phyloP scores from a whole-genome alignment of 352 stramenopile genomes.

The Pythium sp. region DNA sequence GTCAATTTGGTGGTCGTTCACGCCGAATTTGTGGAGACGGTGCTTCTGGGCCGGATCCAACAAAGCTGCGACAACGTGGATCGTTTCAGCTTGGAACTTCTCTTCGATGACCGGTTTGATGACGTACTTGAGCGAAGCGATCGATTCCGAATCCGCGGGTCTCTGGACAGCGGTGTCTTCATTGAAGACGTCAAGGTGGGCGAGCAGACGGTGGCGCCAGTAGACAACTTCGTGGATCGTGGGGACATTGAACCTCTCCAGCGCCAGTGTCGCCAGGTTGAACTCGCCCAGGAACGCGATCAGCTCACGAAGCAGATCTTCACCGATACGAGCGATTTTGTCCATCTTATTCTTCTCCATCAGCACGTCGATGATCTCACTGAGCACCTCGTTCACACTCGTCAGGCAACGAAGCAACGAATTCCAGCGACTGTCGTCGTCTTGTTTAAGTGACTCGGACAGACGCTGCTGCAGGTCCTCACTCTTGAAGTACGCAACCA shows the following conservation, averaged over 20 bases:
- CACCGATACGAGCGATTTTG: background rate
- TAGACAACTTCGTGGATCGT: constrained; percentile 5
- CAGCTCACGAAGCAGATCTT: background rate
- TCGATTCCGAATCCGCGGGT: background rate
- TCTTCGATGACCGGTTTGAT: background rate
- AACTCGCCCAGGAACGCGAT: background rate
- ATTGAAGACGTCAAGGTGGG: background rate
- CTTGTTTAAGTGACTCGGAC: background rate
- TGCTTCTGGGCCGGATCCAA: constrained; percentile 6
- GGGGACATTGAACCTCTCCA: background rate
- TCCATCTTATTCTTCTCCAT: background rate
- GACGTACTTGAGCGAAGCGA: background rate
- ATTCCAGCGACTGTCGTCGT: background rate
- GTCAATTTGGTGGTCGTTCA: background rate
- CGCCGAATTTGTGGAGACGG: background rate
- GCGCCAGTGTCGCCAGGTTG: background rate
- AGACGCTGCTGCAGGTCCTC: background rate
- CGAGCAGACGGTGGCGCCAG: constrained; percentile 5
- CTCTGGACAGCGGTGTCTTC: background rate
- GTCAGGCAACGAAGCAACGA: background rate
- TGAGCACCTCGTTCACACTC: constrained; percentile 3
- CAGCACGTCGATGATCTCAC: background rate
- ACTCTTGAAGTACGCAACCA: background rate
- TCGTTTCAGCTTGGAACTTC: background rate
- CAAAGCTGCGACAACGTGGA: constrained; percentile 1